Evolutionary conservation across 768 basidiomycete genomes (phyloP).

Genomic region (Suillus ampliporus): DNA sequence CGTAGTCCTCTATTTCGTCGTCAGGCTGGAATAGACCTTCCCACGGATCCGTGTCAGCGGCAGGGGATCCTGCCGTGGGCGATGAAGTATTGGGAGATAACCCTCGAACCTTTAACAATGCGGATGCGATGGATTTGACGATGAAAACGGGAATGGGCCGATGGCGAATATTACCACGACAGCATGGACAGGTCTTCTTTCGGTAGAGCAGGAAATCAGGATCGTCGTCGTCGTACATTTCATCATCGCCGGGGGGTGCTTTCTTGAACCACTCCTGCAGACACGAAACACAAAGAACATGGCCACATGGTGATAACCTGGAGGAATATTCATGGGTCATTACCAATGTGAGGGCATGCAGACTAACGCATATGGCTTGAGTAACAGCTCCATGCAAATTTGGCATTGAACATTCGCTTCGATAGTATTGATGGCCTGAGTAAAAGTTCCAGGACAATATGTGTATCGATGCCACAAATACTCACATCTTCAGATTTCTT

Average conservation of each 20-base stretch:
- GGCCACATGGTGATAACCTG: conserved; percentile 78
- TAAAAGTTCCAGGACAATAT: conserved; percentile 2
- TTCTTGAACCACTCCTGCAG: conserved; percentile 81
- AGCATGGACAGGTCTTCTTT: conserved; percentile 75
- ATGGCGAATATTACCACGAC: conserved; percentile 59
- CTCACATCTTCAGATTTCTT: conserved; percentile 65
- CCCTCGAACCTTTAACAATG: conserved; percentile 52
- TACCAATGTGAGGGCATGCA: background rate
- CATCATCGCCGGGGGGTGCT: conserved; percentile 56
- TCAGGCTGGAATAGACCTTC: conserved; percentile 65
- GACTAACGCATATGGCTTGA: conserved; percentile 70
- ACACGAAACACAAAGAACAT: conserved; percentile 74
- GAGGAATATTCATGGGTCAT: conserved; percentile 16
- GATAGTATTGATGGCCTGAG: conserved; percentile 57
- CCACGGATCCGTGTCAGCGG: conserved; percentile 67
- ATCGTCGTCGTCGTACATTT: conserved; percentile 48
- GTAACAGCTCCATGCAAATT: conserved; percentile 75
- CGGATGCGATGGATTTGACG: conserved; percentile 61
- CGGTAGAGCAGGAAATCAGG: conserved; percentile 58
- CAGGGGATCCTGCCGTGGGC: conserved; percentile 32
- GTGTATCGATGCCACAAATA: background rate
- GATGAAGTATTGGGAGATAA: conserved; percentile 22
- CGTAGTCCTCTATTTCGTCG: conserved; percentile 46
- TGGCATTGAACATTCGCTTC: conserved; percentile 72
- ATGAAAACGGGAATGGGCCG: conserved; percentile 74